Base-by-base conservation (phyloP, 1,284 basidiomycete genomes). In the Ganoderma sinense region DNA sequence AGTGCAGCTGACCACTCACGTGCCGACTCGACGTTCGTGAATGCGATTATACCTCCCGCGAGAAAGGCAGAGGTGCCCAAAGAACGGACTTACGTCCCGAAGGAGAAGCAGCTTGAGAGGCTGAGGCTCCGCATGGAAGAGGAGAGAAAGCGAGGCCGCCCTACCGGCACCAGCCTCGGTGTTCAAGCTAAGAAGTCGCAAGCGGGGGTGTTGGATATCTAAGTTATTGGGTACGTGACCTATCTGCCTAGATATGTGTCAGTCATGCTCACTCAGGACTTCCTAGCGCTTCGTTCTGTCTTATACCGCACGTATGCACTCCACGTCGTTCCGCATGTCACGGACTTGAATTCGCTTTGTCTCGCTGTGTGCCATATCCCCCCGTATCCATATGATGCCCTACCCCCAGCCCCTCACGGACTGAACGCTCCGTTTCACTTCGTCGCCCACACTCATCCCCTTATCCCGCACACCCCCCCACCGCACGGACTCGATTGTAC, bases 91-190 rank as follows among this genome's bases (percentile, higher is more conserved):
- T 91, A 83, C 75, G 87, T 91, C 62, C 84, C 89, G 26, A 89
- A 86, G 76, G 85, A 89, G 75, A 86, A 82, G 73, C 91, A 94
- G 77, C 78, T 93, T 74, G 85, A 87, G 75, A 89, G 86, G 78
- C 80, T 93, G 74, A 84, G 83, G 76, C 75, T 79, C 55, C 85
- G 88, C 72, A 80, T 93, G 77, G 83, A 85, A 73, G 77, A 81
- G 58, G 82, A 84, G 77, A 78, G 72, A 83, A 73, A 65, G 55
- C 61, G 66, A 60, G 74, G 74, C 56, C 45, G 66, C 18, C 55
- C 65, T n/a, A 61, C 40, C 8, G 68, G 63, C 18, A 51, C 62
- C 4, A 67, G 70, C 40, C 68, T 74, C 13, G 71, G 71, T 62
- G 66, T 72, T 61, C 66, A 72, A 56, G 64, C 68, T 33, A 60